phyloP scores from a whole-genome alignment of 2,329 filamentous ascomycete genomes.

The Cercospora citrullina region DNA sequence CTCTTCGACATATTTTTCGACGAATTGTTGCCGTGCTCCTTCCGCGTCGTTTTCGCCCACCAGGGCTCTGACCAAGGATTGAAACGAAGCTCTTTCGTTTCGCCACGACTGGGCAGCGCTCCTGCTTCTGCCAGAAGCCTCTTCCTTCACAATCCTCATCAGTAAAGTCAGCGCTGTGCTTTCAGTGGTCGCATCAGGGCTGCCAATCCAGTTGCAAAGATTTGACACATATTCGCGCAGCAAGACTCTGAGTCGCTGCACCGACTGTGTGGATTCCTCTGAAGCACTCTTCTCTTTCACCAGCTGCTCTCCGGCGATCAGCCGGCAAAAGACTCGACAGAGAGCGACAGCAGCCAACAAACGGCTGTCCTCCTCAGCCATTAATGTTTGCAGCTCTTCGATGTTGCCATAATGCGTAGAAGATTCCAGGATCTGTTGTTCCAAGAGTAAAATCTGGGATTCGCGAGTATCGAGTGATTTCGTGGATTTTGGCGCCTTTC shows the following conservation, averaged over 20 bases:
- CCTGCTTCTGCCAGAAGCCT: constrained; percentile 57
- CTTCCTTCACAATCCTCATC: constrained; percentile 82
- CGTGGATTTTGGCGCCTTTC: constrained; percentile 44
- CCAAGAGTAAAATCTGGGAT: constrained; percentile 69
- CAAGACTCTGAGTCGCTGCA: constrained; percentile 75
- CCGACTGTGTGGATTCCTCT: constrained; percentile 72
- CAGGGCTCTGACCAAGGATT: constrained; percentile 62
- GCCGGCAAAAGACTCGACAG: constrained; percentile 79
- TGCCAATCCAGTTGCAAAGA: constrained; percentile 61
- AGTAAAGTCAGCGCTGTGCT: constrained; percentile 72
- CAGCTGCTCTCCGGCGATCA: constrained; percentile 73
- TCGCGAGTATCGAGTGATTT: constrained; percentile 33
- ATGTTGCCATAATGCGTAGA: constrained; percentile 93
- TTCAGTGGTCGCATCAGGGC: constrained; percentile 61
- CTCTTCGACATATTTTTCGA: constrained; percentile 73
- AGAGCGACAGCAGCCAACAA: constrained; percentile 72
- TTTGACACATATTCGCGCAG: constrained; percentile 62
- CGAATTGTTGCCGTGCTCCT: constrained; percentile 68
- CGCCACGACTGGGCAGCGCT: constrained; percentile 67
- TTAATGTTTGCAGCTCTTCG: constrained; percentile 62
- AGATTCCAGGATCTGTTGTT: constrained; percentile 79
- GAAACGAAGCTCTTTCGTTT: constrained; percentile 58
- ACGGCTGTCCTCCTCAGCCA: constrained; percentile 56
- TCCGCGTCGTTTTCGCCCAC: constrained; percentile 59
- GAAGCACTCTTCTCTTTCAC: constrained; percentile 63